Base-by-base conservation (phyloP, 1,139 yeast genomes). In the Wickerhamomyces sp. region DNA sequence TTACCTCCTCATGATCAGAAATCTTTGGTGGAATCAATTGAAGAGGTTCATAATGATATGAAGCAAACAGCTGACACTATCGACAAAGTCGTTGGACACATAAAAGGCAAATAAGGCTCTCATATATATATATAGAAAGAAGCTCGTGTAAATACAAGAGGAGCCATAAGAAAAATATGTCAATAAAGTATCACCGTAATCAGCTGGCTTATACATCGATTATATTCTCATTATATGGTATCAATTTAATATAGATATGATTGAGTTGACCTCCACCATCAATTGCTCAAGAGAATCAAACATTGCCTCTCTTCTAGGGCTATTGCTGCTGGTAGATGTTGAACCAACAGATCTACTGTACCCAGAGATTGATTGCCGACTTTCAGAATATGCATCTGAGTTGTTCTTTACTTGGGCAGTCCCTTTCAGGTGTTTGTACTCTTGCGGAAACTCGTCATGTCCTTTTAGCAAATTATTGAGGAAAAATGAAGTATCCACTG, bases 1-100 rank as follows among this genome's bases (percentile, higher is more conserved):
- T 59, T 68, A 28, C 72, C 73, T 3, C 58, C 61, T 14, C 72
- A 68, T 46, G 66, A 62, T 3, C 59, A 68, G 33, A 39, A 47
- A 26, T 46, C 47, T 3, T 46, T 41, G 19, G 38, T 39, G 34
- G 47, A 50, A 24, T 51, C 58, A 24, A 52, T 63, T 28, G 46
- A 53, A 15, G 56, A 54, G 1, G 28, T 45, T 3, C 49, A 46
- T 28, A 26, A 26, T 3, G 49, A 45, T 17, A 47, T 45, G 35
- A 17, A 34, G 9, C 44, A 36, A 28, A 41, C 47, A 18, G 36
- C 52, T 3, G n/a, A 35, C 2, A 44, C 51, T 1, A 35, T 39
- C 22, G 45, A 41, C 2, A 18, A 16, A 3, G 41, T 48, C 5
- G 4, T 35, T 29, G n/a, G 15, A 16, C 25, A 27, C 15, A 13